phyloP scores from a whole-genome alignment of 1,284 basidiomycete species.

The Inonotus obliquus region DNA sequence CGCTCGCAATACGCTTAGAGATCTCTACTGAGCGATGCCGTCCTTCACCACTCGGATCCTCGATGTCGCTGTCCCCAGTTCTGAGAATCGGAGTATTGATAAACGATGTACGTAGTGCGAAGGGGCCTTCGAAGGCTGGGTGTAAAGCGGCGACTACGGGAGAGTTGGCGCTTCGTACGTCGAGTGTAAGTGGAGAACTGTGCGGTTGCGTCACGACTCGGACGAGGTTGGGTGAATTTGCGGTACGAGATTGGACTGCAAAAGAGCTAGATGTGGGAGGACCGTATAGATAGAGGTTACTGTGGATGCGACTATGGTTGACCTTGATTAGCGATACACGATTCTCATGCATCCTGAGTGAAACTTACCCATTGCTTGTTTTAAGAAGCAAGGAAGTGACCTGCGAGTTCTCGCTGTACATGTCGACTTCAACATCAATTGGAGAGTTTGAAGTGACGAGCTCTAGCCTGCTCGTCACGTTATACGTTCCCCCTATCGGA shows the following conservation, averaged over 20 bases:
- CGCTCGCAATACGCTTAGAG: not conserved
- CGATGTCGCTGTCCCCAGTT: not conserved
- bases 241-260: conserved; percentile 12
- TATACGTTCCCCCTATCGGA: conserved; percentile 18
- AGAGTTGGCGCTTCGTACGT: conserved; percentile 12
- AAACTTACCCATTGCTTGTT: conserved; percentile 18
- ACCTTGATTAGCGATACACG: not conserved
- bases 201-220: conserved; percentile 10
- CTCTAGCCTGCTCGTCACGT: conserved; percentile 8
- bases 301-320: not conserved
- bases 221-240: conserved; percentile 14
- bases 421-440: conserved; percentile 13
- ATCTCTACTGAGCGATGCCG: conserved; percentile 4
- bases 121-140: conserved; percentile 20
- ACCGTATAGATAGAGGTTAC: not conserved
- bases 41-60: conserved; percentile 16
- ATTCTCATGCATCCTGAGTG: not conserved
- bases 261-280: conserved; percentile 7
- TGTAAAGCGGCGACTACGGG: conserved; percentile 10
- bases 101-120: conserved; percentile 4
- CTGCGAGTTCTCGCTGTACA: conserved; percentile 14
- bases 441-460: conserved; percentile 18
- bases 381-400: conserved; percentile 11
- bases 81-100: not conserved
- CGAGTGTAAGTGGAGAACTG: conserved; percentile 4